Evolutionary conservation across 176 grass and related monocot genomes (phyloP), one percentile per base, ranked within the genome.

Genomic region (Puccinellia tenuiflora): DNA sequence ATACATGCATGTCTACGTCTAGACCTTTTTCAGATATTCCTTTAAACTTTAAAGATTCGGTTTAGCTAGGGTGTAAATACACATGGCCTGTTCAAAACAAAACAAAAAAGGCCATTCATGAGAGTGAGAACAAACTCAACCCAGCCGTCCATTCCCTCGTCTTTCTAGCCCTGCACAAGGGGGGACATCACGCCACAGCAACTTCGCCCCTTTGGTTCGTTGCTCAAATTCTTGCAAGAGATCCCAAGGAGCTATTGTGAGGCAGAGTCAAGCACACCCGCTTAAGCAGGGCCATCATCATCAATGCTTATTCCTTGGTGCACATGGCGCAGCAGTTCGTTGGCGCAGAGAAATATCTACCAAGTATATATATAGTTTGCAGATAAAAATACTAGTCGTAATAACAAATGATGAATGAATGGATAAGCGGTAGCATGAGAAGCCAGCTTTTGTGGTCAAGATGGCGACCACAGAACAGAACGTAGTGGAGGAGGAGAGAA

Each of bases 401-500:
- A 12, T 22, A 38, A 13, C 20, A 4, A 43, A 70, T 42, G 67
- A 12, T 15, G 12, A 14, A 25, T 40, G 21, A n/a, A 69, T 20
- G 1, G 17, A 24, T 17, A 52, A n/a, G n/a, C n/a, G n/a, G n/a
- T n/a, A n/a, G n/a, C 3, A 40, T 10, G 24, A 20, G 22, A 18
- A 43, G 76, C 2, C 21, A 70, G 22, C 79, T 56, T 70, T 43
- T 71, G 48, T 30, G 66, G 79, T 82, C 50, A 71, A 82, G 67
- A 82, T 60, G 80, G 48, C 25, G 65, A 82, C 66, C 66, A 81
- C 18, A 35, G 76, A 31, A 18, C 56, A 21, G 13, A 46, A 70
- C 2, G 67, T 24, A 71, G 25, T 21, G 77, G 57, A 47, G 77
- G 77, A 6, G 65, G 17, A 15, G 3, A 8, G 61, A 64, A 16